Percentiles rank a stretch among this genome's conserved stretches.
phyloP scores from a whole-genome alignment of 176 grass and related monocot species.

The Oryza longistaminata region DNA sequence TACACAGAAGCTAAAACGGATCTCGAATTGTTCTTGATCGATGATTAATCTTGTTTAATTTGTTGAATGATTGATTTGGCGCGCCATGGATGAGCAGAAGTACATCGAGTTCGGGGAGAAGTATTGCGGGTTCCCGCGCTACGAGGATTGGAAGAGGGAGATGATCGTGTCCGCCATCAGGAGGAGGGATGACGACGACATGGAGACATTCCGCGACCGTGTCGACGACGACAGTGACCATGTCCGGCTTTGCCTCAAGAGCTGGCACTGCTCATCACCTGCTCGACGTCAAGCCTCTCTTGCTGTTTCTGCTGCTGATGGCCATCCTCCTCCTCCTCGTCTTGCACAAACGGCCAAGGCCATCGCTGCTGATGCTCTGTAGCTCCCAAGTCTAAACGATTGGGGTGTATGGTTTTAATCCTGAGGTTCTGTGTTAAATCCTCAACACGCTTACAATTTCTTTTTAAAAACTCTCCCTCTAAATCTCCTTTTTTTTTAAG shows the following conservation, averaged over 20 bases:
- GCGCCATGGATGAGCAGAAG: background rate
- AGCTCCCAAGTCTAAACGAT: too few relatives aligned
- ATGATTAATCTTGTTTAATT: background rate
- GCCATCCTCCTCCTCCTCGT: too few relatives aligned
- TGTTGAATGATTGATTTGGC: background rate
- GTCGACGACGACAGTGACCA: background rate
- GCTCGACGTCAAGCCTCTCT: background rate
- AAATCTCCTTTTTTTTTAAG: too few relatives aligned
- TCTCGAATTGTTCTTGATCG: background rate
- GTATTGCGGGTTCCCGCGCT: conserved; percentile 6
- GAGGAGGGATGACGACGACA: background rate
- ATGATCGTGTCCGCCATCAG: rapidly evolving
- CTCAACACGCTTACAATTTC: too few relatives aligned
- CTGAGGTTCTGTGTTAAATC: too few relatives aligned
- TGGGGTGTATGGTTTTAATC: too few relatives aligned
- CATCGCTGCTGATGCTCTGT: too few relatives aligned
- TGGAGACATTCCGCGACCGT: conserved; percentile 34
- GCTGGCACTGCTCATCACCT: background rate
- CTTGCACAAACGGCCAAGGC: too few relatives aligned
- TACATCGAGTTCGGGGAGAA: conserved; percentile 17
- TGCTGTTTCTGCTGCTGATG: background rate
- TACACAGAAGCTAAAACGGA: too few relatives aligned
- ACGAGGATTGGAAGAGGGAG: conserved; percentile 38
- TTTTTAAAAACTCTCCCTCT: too few relatives aligned
- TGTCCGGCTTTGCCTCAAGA: background rate